Base-by-base conservation (phyloP, 257 asterid species). In the Ligustrum vulgare region DNA sequence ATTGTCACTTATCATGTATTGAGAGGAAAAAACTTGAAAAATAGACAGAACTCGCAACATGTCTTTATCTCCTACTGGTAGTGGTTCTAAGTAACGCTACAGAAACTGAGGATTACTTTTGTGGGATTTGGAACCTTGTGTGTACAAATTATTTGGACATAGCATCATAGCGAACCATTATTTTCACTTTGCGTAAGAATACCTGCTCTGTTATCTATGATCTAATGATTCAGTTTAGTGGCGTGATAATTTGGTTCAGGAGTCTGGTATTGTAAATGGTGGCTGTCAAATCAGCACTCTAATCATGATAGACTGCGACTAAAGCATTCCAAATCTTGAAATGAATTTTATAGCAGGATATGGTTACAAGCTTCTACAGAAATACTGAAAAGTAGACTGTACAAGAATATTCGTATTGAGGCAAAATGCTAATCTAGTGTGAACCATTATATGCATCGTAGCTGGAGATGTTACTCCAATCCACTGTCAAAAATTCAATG, bases 131-230 rank as follows among this genome's bases (percentile, higher is more conserved):
- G 22, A 5, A 18, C 25, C 23, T 51, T 18, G 5, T 51, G n/a
- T 51, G 10, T 16, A 15, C 25, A 51, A 51, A 18, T 51, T 51
- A 6, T 51, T 51, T n/a, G 25, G 8, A 51, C 5, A 51, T n/a
- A n/a, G 62, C 62, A 13, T 45, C n/a, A 45, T 0, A 45, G n/a
- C 4, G 54, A 45, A 45, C 54, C 6, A 13, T 13, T 13, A n/a
- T 45, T 1, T 18, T 45, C 54, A 45, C 58, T 70, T n/a, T 36
- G 47, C n/a, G 65, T 36, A 58, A 72, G 80, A n/a, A 54, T 54
- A 28, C 25, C 34, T 69, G 71, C 32, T 66, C 4, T 13, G 25
- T 33, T 75, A 58, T 70, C 67, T 37, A 65, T 23, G 47, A 64
- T 70, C 47, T 28, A 22, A 23, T 34, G 43, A 56, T 47, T 75